Conservation (phyloP, 2,329 filamentous ascomycete species). For the Hortaea werneckii region DNA sequence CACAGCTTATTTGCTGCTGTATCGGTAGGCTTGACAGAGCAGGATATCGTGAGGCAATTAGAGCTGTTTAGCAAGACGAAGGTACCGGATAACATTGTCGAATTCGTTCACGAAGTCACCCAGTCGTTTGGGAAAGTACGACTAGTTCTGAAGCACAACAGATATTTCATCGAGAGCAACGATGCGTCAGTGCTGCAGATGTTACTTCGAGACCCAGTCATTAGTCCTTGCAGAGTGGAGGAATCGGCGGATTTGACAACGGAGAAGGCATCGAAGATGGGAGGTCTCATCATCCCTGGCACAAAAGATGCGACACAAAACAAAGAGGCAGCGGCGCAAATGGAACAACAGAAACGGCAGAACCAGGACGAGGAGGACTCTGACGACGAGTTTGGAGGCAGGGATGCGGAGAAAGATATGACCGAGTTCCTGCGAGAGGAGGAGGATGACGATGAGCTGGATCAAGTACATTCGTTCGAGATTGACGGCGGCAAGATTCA, state of each 20-base stretch:
- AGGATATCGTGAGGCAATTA: conserved; percentile 82
- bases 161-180: conserved; percentile 86
- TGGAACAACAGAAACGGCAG: conserved; percentile 34
- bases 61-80: conserved; percentile 84
- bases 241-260: conserved; percentile 63
- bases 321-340: conserved; percentile 54
- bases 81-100: conserved; percentile 67
- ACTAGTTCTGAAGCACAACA: conserved; percentile 86
- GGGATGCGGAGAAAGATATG: conserved; percentile 45
- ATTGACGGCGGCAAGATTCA: conserved; percentile 76
- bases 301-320: conserved; percentile 88
- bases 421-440: conserved; percentile 60
- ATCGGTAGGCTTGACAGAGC: conserved; percentile 79
- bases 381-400: conserved; percentile 44
- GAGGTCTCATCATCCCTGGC: conserved; percentile 80
- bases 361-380: conserved; percentile 43
- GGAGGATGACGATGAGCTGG: conserved; percentile 74
- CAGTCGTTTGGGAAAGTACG: conserved; percentile 93
- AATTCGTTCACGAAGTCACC: conserved; percentile 74
- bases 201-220: conserved; percentile 73
- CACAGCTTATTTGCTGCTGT: conserved; percentile 94
- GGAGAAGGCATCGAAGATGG: conserved; percentile 75
- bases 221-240: conserved; percentile 69
- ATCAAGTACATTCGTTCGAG: conserved; percentile 87
- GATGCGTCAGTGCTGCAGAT: conserved; percentile 79